Evolutionary conservation across 345 rosid species (phyloP).

Genomic region (Angophora floribunda): DNA sequence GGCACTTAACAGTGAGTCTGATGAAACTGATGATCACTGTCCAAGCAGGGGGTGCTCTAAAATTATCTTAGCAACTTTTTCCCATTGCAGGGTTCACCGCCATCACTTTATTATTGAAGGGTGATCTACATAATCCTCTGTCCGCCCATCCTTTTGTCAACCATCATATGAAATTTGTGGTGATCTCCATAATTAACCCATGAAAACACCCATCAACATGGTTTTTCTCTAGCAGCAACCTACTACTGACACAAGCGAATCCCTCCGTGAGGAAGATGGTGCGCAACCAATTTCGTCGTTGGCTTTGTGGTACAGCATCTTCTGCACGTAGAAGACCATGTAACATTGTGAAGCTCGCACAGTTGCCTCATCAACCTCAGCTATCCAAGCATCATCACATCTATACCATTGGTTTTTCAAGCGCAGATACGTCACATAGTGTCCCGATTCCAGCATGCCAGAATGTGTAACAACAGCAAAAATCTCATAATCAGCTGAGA

Average conservation of each 20-base stretch:
- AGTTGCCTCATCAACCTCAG: slow-evolving; percentile 69
- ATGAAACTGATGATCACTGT: not conserved
- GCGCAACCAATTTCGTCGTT: slow-evolving; percentile 22
- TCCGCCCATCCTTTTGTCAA: not conserved
- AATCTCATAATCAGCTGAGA: slow-evolving; percentile 63
- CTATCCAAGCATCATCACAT: slow-evolving; percentile 94
- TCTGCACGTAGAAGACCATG: slow-evolving; percentile 85
- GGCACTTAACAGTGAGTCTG: not conserved
- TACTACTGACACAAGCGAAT: slow-evolving; percentile 25
- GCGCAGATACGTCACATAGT: slow-evolving; percentile 71
- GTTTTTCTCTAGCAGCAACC: slow-evolving; percentile 36
- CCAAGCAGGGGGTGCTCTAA: not conserved
- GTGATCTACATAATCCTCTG: not conserved
- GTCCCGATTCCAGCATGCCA: slow-evolving; percentile 83
- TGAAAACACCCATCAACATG: not conserved
- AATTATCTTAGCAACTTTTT: not conserved
- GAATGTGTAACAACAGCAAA: slow-evolving; percentile 82
- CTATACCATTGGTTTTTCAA: slow-evolving; percentile 72
- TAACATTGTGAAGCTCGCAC: slow-evolving; percentile 89
- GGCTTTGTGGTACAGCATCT: slow-evolving; percentile 34
- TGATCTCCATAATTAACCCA: not conserved
- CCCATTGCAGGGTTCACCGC: not conserved
- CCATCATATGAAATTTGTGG: not conserved
- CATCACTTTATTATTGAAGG: not conserved
- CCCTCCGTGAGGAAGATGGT: slow-evolving; percentile 21